Evolutionary conservation across 495 filamentous ascomycete genomes (phyloP).

Genomic region (Annulohypoxylon moriforme): DNA sequence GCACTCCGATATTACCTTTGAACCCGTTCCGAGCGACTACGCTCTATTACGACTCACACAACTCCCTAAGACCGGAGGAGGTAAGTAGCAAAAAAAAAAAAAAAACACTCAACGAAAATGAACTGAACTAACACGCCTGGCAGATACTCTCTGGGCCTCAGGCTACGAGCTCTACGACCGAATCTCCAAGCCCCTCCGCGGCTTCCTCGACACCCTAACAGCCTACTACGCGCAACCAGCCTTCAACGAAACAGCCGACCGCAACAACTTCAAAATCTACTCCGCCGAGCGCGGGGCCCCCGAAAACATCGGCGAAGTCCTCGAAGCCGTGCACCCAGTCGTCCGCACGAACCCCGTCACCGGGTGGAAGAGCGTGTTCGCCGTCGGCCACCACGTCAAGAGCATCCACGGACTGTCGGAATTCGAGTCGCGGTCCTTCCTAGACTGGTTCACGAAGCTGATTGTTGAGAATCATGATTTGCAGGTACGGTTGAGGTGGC

Average conservation of each 20-base stretch:
- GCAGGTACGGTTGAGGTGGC: constrained; percentile 77
- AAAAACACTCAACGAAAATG: too few relatives aligned
- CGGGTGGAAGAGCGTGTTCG: constrained; percentile 80
- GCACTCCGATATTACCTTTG: constrained; percentile 78
- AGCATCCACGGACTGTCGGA: constrained; percentile 74
- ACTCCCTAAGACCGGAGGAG: constrained; percentile 78
- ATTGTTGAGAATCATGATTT: constrained; percentile 83
- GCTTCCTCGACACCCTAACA: constrained; percentile 75
- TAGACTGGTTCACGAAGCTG: constrained; percentile 71
- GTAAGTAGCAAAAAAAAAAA: constrained; percentile 51
- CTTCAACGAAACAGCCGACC: constrained; percentile 68
- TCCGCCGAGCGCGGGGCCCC: constrained; percentile 69
- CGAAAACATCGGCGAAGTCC: constrained; percentile 71
- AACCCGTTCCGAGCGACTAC: constrained; percentile 74
- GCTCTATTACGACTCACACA: constrained; percentile 68
- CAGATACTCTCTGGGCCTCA: constrained; percentile 79
- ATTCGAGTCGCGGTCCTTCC: constrained; percentile 70
- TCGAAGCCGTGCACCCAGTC: constrained; percentile 75
- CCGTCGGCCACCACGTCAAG: constrained; percentile 69
- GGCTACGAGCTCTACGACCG: constrained; percentile 85
- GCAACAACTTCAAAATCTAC: constrained; percentile 68
- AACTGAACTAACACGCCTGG: not conserved
- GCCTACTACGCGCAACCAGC: constrained; percentile 71
- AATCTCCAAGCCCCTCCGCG: constrained; percentile 70
- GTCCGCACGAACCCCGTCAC: constrained; percentile 86